Base-by-base conservation (phyloP, 306 rosid genomes). In the Prunus padus region DNA sequence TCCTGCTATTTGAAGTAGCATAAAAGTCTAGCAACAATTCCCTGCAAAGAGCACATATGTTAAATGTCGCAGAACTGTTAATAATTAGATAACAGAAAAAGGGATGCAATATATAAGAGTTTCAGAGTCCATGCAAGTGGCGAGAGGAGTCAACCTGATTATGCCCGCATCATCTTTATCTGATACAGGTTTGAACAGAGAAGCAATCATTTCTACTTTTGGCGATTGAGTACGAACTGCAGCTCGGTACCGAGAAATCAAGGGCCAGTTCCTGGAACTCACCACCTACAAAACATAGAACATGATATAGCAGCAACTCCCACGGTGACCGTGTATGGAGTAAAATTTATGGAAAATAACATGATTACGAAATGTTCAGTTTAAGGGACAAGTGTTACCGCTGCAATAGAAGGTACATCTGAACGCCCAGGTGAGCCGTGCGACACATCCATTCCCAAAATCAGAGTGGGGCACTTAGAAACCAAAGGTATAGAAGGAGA, bases 241-340 rank as follows among this genome's bases (percentile, higher is more conserved):
- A 8, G 99, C 99, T 75, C 96, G 83, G 31, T 95, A 95, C 23
- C 87, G 90, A 2, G 99, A 95, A 65, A 95, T 88, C 63, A 80
- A 80, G 26, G 99, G 99, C 99, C 97, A 95, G 16, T 89, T 76
- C 70, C 96, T 80, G 15, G 98, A 95, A 74, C 98, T 90, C 47
- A 92, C 97, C 19, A 89, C 98, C 98, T 93, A 62, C 18, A 65
- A 37, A 40, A 65, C 46, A 26, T 61, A 61, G 6, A 26, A 8
- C 8, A 64, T 30, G 45, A 8, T 0, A 61, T 7, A 60, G 44
- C 42, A 61, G 20, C 22, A 61, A 12, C n/a, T 57, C 13, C 2
- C 31, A 23, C 1, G 9, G 13, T 57, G 64, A 61, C 40, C 1
- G 11, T 6, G 10, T 14, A 28, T 0, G 15, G 66, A 61, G 65